These are phyloP conservation scores for Geotrichum restrictum DNA, from an alignment of 1,139 yeast genomes.

Conservation along the genomic window DNA sequence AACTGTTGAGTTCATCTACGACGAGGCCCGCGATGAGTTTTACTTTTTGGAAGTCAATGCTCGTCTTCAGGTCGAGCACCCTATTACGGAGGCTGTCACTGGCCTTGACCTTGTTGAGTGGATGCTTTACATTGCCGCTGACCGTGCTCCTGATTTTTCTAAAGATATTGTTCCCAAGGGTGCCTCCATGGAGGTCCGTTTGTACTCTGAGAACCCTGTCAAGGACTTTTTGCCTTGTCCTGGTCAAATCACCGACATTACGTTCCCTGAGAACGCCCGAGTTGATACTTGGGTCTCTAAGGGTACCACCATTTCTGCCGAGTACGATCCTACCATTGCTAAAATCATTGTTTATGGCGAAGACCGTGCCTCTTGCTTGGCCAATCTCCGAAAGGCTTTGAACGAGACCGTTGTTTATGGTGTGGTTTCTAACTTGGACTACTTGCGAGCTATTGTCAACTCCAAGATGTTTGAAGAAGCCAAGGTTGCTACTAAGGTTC, in stretches of 20 bases:
- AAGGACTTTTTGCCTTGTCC: conserved; percentile 95
- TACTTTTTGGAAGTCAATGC: conserved; percentile 96
- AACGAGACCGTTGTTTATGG: conserved; percentile 85
- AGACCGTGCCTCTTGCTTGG: conserved; percentile 78
- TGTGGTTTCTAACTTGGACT: conserved; percentile 84
- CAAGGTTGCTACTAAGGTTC: conserved; percentile 76
- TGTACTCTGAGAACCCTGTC: conserved; percentile 94
- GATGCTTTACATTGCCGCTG: conserved; percentile 92
- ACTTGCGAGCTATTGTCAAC: conserved; percentile 76
- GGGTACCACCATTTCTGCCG: conserved; percentile 87
- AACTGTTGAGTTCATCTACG: conserved; percentile 93
- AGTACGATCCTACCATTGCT: conserved; percentile 94
- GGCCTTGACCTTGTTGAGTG: conserved; percentile 93
- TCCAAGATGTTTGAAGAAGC: conserved; percentile 82
- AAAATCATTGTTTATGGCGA: conserved; percentile 92
- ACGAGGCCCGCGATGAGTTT: conserved; percentile 76
- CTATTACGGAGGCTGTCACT: conserved; percentile 91
- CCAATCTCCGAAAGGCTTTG: conserved; percentile 71
- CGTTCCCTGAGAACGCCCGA: conserved; percentile 85
- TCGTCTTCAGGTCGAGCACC: conserved; percentile 95
- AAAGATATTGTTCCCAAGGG: conserved; percentile 63
- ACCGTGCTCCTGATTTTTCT: conserved; percentile 71
- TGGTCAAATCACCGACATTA: conserved; percentile 82
- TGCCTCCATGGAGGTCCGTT: conserved; percentile 93
- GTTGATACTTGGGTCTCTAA: conserved; percentile 90